Evolutionary conservation across 2,329 filamentous ascomycete genomes (phyloP).

Genomic region (Colletotrichum lentis): DNA sequence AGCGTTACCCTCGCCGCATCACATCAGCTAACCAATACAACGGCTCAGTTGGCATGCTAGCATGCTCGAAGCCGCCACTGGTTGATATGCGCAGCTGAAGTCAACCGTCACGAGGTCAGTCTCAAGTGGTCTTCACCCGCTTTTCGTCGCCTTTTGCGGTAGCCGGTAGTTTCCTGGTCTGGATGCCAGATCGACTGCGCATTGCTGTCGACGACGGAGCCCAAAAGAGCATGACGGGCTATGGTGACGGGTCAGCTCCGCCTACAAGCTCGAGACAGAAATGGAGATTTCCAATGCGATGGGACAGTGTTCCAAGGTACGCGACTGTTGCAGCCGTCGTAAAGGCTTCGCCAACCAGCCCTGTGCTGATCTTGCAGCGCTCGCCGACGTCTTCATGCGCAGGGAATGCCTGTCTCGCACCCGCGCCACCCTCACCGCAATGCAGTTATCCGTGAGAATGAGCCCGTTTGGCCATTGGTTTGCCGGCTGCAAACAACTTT

Average conservation of each 20-base stretch:
- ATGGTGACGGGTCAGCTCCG: constrained; percentile 11
- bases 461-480: neutral
- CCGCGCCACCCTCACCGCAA: neutral
- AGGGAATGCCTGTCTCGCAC: constrained; percentile 10
- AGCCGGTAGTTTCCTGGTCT: neutral
- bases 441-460: neutral
- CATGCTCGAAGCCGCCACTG: neutral
- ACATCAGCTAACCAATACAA: neutral
- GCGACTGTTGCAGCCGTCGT: constrained; percentile 3
- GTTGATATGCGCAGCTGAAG: neutral
- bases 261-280: constrained; percentile 17
- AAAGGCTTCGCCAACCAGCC: constrained; percentile 6
- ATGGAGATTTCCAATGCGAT: neutral
- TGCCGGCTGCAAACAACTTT: neutral
- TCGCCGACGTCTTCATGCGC: constrained; percentile 9
- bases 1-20: neutral
- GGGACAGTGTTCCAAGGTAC: neutral
- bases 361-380: neutral
- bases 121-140: neutral
- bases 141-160: neutral
- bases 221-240: constrained; percentile 8
- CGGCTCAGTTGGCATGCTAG: neutral
- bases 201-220: neutral
- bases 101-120: neutral
- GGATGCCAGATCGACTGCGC: neutral